Evolutionary conservation across 106 monocot species (phyloP).

Genomic region (Gastrodia elata): DNA sequence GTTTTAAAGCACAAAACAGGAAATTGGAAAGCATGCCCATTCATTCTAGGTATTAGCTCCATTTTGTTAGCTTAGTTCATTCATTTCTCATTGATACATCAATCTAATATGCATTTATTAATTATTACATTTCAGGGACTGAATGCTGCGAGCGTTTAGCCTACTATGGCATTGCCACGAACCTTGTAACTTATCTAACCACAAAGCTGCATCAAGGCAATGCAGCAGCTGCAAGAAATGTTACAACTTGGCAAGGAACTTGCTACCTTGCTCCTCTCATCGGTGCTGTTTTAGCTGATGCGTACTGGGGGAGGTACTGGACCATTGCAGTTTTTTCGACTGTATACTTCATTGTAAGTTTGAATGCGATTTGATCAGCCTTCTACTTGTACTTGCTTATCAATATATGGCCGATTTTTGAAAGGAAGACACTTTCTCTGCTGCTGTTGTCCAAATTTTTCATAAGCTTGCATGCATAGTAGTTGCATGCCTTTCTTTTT

Average conservation of each 20-base stretch:
- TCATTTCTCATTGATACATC: constrained; percentile 1
- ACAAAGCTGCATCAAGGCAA: constrained; percentile 71
- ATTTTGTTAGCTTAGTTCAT: background rate
- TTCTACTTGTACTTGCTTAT: no score
- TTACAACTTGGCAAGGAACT: constrained; percentile 86
- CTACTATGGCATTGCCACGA: constrained; percentile 77
- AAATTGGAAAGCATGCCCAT: constrained; percentile 42
- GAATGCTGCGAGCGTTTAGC: constrained; percentile 89
- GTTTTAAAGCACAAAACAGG: constrained; percentile 32
- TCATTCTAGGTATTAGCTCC: constrained; percentile 30
- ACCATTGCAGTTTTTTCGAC: constrained; percentile 81
- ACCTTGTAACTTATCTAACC: constrained; percentile 79
- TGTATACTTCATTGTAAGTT: constrained; percentile 72
- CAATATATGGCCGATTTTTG: background rate
- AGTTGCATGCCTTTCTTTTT: background rate
- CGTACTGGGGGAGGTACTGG: constrained; percentile 90
- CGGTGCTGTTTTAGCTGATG: constrained; percentile 87
- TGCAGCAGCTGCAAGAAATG: constrained; percentile 71
- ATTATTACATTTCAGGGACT: constrained; percentile 30
- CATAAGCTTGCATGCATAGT: background rate
- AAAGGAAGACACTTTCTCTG: background rate
- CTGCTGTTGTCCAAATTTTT: background rate
- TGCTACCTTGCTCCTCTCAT: constrained; percentile 77
- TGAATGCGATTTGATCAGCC: background rate
- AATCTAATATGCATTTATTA: background rate